Evolutionary conservation across 495 filamentous ascomycete species (phyloP), one percentile per base, ranked within the genome.

Genomic region (Hypoxylon perforatum): DNA sequence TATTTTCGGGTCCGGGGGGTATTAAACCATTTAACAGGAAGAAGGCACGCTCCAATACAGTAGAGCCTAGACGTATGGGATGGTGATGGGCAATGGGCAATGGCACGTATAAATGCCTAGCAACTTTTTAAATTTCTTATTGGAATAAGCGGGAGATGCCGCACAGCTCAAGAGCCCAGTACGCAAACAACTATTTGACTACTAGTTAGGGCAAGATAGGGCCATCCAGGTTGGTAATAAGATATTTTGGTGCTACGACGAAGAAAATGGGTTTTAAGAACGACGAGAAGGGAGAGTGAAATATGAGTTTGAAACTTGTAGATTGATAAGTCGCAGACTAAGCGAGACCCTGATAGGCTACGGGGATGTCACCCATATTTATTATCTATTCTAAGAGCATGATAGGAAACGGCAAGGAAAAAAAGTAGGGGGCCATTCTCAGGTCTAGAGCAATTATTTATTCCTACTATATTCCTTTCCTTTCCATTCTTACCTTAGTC

Each of bases 341-440:
- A 57, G 63, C 57, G 57, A 57, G 22, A 57, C 45, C 50, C 63
- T 67, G 63, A 67, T 67, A 67, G 57, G 63, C 57, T 57, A 56
- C 63, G 48, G 21, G 22, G 14, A 22, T 66, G 35, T 41, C 56
- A 60, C 49, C 49, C 63, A 35, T 55, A 59, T 59, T 47, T 36
- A 65, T 59, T 54, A 33, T 33, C 11, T 9, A 33, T 33, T 33
- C 11, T 57, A 64, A 41, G 50, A 48, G 51, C 28, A 50, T 35
- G 22, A 28, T 22, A 46, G 23, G 54, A 47, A 10, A 33, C 30
- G 30, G 41, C 17, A 21, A 44, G 41, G 21, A 15, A 19, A 44
- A 44, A 15, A 19, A 44, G 41, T 42, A 42, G 56, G 56, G 19
- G 23, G 51, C 49, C 45, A 12, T 28, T 47, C 21, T 61, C 35